Evolutionary conservation across 202 grass and related monocot genomes (phyloP).

Genomic region (Carex arenaria): DNA sequence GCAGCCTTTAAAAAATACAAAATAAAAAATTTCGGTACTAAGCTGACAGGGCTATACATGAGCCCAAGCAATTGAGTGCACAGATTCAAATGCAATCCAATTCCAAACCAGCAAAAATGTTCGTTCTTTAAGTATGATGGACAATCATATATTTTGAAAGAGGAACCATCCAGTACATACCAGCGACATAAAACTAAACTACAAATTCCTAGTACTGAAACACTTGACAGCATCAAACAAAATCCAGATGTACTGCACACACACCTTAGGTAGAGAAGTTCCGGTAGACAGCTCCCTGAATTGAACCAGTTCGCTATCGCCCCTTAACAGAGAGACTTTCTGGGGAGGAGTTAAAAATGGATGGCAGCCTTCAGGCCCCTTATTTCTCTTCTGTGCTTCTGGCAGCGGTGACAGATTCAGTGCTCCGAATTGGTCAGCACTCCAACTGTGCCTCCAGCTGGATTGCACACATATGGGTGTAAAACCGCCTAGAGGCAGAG

Average conservation of each 20-base stretch:
- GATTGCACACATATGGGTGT: conserved; percentile 28
- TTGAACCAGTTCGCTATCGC: conserved; percentile 53
- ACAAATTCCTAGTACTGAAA: not conserved
- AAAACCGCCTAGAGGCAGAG: conserved; percentile 48
- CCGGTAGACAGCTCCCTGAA: conserved; percentile 28
- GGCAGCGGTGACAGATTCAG: conserved; percentile 22
- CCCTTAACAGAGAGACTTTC: conserved; percentile 39
- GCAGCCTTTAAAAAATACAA: not conserved
- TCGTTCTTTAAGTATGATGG: not conserved
- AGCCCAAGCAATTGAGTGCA: not conserved
- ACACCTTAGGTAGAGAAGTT: conserved; percentile 49
- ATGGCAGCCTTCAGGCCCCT: conserved; percentile 37
- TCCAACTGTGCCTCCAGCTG: conserved; percentile 76
- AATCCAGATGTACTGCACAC: not conserved
- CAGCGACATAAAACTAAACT: conserved; percentile 23
- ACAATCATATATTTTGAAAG: not conserved
- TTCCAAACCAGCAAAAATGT: not conserved
- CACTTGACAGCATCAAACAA: not conserved
- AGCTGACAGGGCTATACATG: not conserved
- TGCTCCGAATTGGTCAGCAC: conserved; percentile 38
- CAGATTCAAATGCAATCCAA: not conserved
- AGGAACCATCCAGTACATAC: not conserved
- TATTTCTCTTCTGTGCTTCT: conserved; percentile 31
- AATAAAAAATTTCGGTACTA: not conserved
- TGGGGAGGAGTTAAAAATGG: conserved; percentile 30